These are phyloP conservation scores for Collybiopsis confluens DNA, from an alignment of 768 basidiomycete genomes.

Conservation along the genomic window DNA sequence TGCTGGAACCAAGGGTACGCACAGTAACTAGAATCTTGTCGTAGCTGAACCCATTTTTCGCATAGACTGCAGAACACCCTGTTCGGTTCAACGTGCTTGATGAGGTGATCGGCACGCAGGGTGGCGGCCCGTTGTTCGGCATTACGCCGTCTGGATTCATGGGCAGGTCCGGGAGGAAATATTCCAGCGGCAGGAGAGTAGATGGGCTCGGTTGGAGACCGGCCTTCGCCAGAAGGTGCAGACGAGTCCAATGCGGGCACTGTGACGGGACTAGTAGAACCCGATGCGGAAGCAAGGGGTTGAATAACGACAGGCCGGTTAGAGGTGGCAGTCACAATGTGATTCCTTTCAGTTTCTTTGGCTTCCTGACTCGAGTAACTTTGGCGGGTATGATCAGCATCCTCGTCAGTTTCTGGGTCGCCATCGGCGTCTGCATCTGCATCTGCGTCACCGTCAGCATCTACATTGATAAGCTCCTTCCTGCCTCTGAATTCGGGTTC, in stretches of 20 bases:
- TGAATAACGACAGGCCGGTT: too few species aligned
- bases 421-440: neutral
- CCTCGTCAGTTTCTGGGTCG: conserved; percentile 1
- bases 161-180: conserved; percentile 24
- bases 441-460: neutral
- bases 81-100: conserved; percentile 69
- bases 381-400: neutral
- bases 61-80: conserved; percentile 73
- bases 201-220: neutral
- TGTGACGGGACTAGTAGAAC: too few species aligned
- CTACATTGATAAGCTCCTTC: neutral
- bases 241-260: neutral
- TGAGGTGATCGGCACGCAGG: conserved; percentile 59
- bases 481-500: neutral
- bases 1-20: conserved; percentile 83
- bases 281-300: too few species aligned
- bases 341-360: neutral
- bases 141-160: conserved; percentile 69
- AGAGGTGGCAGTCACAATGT: too few species aligned
- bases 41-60: conserved; percentile 77
- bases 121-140: conserved; percentile 77
- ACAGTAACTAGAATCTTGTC: conserved; percentile 76
- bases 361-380: neutral
- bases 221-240: neutral
- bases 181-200: conserved; percentile 33